These are phyloP conservation scores for Fraxinus greggii DNA, from an alignment of 305 asterid genomes.

Conservation along the genomic window DNA sequence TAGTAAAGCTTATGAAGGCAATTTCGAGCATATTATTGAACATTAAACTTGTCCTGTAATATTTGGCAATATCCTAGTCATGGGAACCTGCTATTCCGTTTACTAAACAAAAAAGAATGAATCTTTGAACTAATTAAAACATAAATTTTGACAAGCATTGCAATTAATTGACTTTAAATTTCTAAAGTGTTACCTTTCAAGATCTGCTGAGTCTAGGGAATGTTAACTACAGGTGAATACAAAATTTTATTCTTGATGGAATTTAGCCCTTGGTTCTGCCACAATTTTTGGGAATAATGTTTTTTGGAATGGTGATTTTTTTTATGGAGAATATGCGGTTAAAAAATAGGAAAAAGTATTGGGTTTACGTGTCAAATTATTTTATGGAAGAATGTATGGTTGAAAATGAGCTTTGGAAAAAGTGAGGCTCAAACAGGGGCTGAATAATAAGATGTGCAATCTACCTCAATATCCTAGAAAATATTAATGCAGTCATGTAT, in stretches of 20 bases:
- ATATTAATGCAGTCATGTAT: background rate
- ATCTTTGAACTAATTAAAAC: background rate
- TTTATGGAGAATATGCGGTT: background rate
- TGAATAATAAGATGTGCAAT: background rate
- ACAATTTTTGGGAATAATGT: background rate
- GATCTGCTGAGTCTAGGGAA: background rate
- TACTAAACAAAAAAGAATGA: background rate
- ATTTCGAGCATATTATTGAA: background rate
- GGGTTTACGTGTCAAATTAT: background rate
- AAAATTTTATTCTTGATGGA: background rate
- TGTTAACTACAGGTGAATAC: background rate
- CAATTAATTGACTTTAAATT: background rate
- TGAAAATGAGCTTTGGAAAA: background rate
- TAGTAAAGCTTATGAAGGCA: background rate
- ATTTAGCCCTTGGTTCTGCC: background rate
- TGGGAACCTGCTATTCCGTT: background rate
- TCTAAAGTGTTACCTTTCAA: background rate
- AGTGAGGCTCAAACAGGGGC: background rate
- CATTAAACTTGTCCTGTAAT: background rate
- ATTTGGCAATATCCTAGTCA: background rate
- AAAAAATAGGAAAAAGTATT: too few relatives aligned
- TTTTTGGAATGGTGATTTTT: too few relatives aligned
- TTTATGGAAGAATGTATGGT: background rate
- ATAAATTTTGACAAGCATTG: background rate
- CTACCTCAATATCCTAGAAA: background rate